These are phyloP conservation scores for Hibiscus syriacus DNA, from an alignment of 345 rosid species.

Conservation along the genomic window DNA sequence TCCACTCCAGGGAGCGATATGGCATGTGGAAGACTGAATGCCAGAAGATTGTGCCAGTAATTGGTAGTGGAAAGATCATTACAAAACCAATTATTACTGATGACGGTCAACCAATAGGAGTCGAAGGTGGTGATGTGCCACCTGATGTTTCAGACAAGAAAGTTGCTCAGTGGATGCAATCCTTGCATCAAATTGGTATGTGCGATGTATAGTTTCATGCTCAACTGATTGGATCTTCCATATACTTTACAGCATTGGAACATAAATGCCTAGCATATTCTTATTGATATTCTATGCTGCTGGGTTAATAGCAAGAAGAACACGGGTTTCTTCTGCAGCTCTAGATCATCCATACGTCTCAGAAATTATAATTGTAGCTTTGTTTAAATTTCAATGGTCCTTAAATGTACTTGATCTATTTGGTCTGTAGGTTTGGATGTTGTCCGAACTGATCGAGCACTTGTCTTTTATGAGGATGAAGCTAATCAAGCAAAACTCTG, in stretches of 20 bases:
- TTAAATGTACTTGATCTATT: conserved; percentile 7
- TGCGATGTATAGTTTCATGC: conserved; percentile 12
- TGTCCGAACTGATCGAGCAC: conserved; percentile 79
- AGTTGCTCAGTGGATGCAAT: conserved; percentile 72
- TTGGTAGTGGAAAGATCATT: conserved; percentile 71
- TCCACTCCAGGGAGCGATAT: conserved; percentile 67
- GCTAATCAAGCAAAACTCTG: conserved; percentile 74
- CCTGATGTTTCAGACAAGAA: conserved; percentile 49
- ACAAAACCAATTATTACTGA: conserved; percentile 56
- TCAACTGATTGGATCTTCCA: not conserved
- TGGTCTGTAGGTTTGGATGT: conserved; percentile 80
- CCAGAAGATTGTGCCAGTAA: conserved; percentile 65
- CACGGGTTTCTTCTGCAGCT: not conserved
- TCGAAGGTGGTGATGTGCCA: conserved; percentile 26
- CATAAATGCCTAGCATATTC: not conserved
- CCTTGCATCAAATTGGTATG: conserved; percentile 82
- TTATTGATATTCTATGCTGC: not conserved
- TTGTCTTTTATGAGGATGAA: conserved; percentile 68
- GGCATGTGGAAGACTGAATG: conserved; percentile 69
- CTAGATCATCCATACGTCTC: not conserved
- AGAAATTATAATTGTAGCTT: not conserved
- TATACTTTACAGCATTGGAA: not conserved
- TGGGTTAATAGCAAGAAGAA: not conserved
- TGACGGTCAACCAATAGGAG: conserved; percentile 52
- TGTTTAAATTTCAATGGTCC: conserved; percentile 6